Evolutionary conservation across 768 basidiomycete species (phyloP).

Genomic region (Lentinula detonsa): DNA sequence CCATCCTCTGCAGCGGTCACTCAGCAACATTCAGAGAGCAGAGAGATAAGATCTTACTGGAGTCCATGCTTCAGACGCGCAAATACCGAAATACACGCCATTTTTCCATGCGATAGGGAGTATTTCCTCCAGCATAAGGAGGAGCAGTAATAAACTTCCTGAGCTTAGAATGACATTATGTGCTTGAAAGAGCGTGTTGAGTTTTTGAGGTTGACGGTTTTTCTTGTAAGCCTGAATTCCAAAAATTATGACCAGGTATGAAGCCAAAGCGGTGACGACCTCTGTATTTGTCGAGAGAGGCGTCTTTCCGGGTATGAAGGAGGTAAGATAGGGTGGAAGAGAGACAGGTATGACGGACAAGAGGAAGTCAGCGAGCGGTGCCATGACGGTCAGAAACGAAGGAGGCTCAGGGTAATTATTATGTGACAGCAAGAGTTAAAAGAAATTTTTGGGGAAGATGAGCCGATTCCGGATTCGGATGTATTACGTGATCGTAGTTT

Average conservation of each 20-base stretch:
- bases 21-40: constrained; percentile 2
- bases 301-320: constrained; percentile 69
- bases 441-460: background rate
- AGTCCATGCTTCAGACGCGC: constrained; percentile 77
- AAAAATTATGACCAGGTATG: constrained; percentile 88
- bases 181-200: constrained; percentile 78
- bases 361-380: constrained; percentile 69
- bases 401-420: constrained; percentile 17
- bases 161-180: constrained; percentile 88
- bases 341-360: constrained; percentile 50
- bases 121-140: constrained; percentile 91
- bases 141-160: constrained; percentile 80
- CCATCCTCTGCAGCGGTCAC: constrained; percentile 55
- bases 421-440: constrained; percentile 9
- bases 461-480: background rate
- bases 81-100: constrained; percentile 74
- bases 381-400: constrained; percentile 40
- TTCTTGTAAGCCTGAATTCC: constrained; percentile 81
- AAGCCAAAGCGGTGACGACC: constrained; percentile 63
- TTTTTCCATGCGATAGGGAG: constrained; percentile 69
- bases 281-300: constrained; percentile 78
- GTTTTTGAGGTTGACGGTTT: constrained; percentile 62
- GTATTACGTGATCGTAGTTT: background rate
- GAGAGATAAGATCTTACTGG: constrained; percentile 46
- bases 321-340: constrained; percentile 49